Base-by-base conservation (phyloP, 768 basidiomycete genomes). In the Kwoniella dendrophila region DNA sequence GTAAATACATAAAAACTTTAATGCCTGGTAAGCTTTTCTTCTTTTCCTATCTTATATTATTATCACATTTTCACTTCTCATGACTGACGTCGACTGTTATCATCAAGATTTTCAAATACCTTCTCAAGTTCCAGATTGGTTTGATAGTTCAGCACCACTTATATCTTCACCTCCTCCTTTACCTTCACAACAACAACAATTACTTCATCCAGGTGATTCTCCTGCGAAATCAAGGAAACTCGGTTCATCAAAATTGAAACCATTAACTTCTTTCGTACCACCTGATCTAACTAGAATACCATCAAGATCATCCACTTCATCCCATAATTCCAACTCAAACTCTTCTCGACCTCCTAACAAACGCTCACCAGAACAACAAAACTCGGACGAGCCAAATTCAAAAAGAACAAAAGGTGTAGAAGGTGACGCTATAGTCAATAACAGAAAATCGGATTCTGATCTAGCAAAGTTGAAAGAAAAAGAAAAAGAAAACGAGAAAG, bases 71-170 rank as follows among this genome's bases (percentile, higher is more conserved):
- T n/a, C n/a, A n/a, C 41, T 8, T 43, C 41, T 43, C 41, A 8
- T n/a, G 41, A 10, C n/a, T 43, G 41, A 43, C 20, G 5, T 6
- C 5, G n/a, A 8, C 40, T 34, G 38, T 11, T n/a, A 22, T 1
- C 27, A 4, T 4, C 12, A 12, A 47, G 43, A 45, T 1, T 18
- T 45, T 3, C 20, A 41, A 29, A 33, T 11, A 20, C 44, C 55
- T 12, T 50, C 54, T 11, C 38, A 34, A 18, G 32, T 50, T 8
- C 62, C 62, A 4, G 41, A 48, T 6, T 63, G 62, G 62, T 52
- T 57, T 43, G 16, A 45, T 18, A 51, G 49, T 36, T 51, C 62
- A 3, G 36, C 55, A 24, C 62, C 62, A 3, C 22, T 43, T 40
- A 50, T 63, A 4, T 51, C 62, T 7, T 57, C 62, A 16, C 54